phyloP scores from a whole-genome alignment of 2,329 filamentous ascomycete species.

The Curvularia verruculosa region DNA sequence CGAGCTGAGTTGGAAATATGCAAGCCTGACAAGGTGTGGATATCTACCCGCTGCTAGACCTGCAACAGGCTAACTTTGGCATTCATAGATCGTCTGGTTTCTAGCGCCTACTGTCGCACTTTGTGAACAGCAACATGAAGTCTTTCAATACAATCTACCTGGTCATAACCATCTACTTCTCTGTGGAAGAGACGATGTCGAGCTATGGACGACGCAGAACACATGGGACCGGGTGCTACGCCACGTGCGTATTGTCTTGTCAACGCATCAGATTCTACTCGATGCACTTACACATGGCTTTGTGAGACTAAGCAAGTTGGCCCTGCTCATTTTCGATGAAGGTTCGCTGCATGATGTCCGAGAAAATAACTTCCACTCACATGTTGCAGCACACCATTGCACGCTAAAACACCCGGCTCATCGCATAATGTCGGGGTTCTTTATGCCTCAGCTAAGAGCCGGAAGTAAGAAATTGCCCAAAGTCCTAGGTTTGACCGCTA shows the following conservation, averaged over 20 bases:
- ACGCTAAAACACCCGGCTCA: slow-evolving; percentile 67
- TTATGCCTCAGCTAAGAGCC: slow-evolving; percentile 58
- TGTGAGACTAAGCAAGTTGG: slow-evolving; percentile 66
- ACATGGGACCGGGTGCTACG: slow-evolving; percentile 71
- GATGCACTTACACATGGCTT: slow-evolving; percentile 80
- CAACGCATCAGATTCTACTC: slow-evolving; percentile 74
- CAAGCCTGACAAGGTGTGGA: slow-evolving; percentile 43
- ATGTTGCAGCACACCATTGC: slow-evolving; percentile 72
- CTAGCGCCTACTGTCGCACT: slow-evolving; percentile 54
- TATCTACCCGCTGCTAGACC: neutral
- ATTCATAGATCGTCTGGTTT: slow-evolving; percentile 53
- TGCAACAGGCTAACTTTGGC: slow-evolving; percentile 9
- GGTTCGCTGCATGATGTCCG: slow-evolving; percentile 53
- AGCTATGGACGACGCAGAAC: slow-evolving; percentile 71
- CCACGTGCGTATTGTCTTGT: slow-evolving; percentile 74
- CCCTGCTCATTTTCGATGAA: slow-evolving; percentile 83
- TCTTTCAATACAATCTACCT: slow-evolving; percentile 47
- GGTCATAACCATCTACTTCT: slow-evolving; percentile 66
- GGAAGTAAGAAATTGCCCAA: slow-evolving; percentile 57
- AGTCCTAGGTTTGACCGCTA: slow-evolving; percentile 82
- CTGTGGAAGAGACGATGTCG: slow-evolving; percentile 70
- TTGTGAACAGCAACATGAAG: slow-evolving; percentile 53
- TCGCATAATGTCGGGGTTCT: slow-evolving; percentile 75
- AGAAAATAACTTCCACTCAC: neutral
- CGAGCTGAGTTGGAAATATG: slow-evolving; percentile 51